Base-by-base conservation (phyloP, 75 land plant genomes). In the Cupressus sempervirens region DNA sequence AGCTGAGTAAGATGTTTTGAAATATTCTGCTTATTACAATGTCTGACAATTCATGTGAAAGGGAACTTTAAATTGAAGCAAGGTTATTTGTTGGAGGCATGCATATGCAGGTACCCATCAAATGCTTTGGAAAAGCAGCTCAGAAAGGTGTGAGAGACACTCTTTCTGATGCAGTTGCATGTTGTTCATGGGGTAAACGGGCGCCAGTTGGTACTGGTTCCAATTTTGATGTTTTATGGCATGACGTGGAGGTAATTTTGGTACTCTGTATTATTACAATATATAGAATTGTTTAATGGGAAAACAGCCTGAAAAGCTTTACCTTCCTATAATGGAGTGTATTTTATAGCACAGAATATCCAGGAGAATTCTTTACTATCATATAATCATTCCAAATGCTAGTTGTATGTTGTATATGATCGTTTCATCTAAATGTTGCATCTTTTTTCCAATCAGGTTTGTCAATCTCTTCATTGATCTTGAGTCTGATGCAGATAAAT, bases 171-270 rank as follows among this genome's bases (percentile, higher is more conserved):
- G 85, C 89, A 30, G 90, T 97, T 65, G 91, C 92, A 32, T 91
- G 95, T 13, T 90, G 91, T 84, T 91, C 93, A 11, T 97, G 95
- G 95, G 99, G 97, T 9, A 97, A 91, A 84, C 86, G 84, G 43
- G 93, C 92, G 18, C 85, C 94, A 29, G 86, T 95, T 84, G 98
- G 98, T 38, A 96, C 95, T 13, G 97, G 98, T 12, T 81, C 99
- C 30, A 67, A 85, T 56, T 97, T 97, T 87, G 92, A 93, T n/a
- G 40, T 94, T 36, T 68, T 91, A 9, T 95, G 94, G 95, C 84
- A 88, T 15, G 84, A 87, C 16, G 76, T 84, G 68, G 83, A 88
- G 91, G 94, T 93, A 84, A 80, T 85, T 1, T 32, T 16, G 56
- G 43, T 58, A 45, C 18, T 53, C 35, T 16, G 11, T 48, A 11